Base-by-base conservation (phyloP, 164 flowering plant species). In the Aristolochia contorta region DNA sequence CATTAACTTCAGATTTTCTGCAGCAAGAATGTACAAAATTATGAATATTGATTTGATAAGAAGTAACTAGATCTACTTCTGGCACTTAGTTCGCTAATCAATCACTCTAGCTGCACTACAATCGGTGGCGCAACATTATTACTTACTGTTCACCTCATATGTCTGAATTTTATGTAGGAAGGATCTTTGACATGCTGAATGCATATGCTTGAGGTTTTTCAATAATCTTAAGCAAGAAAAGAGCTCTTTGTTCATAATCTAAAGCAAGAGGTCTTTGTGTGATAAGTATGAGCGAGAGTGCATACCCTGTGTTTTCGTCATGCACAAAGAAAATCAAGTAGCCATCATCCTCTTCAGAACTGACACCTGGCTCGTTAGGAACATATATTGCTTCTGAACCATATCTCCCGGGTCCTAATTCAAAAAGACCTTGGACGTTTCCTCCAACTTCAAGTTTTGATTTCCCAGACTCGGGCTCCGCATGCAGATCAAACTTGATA, bases 341-440 rank as follows among this genome's bases (percentile, higher is more conserved):
- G 56, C 97, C 97, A 78, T 90, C 97, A 74, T 93, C 99, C 78
- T 93, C 97, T 80, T 87, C 94, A 25, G 87, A 79, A 47, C 75
- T 64, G 27, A 67, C 63, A 19, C 96, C 94, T 30, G 87, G 81
- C 69, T 78, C 73, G 41, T 83, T 80, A 16, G 99, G 96, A 60
- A 90, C 97, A 71, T 84, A 93, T 21, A 93, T 57, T 65, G 97
- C 97, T 67, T 93, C 99, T 22, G 97, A 90, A 67, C 99, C 99
- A 76, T 75, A 88, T 76, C 86, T 83, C 56, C 87, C 87, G 22
- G 84, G 75, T 49, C 95, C 97, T 33, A 93, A 76, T 67, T 90
- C 85, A 71, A 72, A 85, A 63, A 93, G 59, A 12, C 99, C 99
- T 69, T 75, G 71, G 55, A 93, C 80, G 71, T 88, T 90, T 55